Evolutionary conservation across 1,284 basidiomycete genomes (phyloP).

Genomic region (Ceratorhiza oryzae-sativae): DNA sequence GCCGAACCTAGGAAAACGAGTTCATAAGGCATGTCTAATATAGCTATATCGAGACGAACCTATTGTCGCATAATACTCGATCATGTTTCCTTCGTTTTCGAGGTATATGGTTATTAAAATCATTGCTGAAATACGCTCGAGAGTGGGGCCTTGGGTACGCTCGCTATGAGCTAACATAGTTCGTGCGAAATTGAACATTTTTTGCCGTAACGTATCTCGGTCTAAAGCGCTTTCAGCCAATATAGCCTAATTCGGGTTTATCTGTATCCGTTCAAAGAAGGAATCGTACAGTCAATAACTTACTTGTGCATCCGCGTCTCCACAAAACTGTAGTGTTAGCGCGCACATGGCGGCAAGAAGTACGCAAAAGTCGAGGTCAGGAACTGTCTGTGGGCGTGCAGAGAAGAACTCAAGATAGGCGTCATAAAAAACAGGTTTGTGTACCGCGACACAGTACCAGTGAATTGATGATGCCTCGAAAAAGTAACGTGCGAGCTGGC

Average conservation of each 20-base stretch:
- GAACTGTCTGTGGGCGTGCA: conserved; percentile 17
- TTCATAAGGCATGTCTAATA: not conserved
- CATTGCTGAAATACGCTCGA: conserved; percentile 35
- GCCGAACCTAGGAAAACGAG: conserved; percentile 17
- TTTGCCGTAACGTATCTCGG: conserved; percentile 15
- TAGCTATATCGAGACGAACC: not conserved
- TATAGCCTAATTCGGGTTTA: conserved; percentile 19
- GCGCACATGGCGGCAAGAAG: conserved; percentile 35
- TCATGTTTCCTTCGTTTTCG: conserved; percentile 37
- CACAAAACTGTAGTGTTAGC: conserved; percentile 31
- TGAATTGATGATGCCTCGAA: conserved; percentile 36
- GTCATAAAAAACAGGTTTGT: conserved; percentile 34
- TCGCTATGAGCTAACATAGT: conserved; percentile 29
- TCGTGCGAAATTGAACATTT: conserved; percentile 34
- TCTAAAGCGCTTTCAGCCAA: conserved; percentile 26
- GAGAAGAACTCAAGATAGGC: conserved; percentile 38
- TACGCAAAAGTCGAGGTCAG: conserved; percentile 33
- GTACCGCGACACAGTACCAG: conserved; percentile 35
- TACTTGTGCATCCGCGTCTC: conserved; percentile 31
- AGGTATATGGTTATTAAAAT: conserved; percentile 38
- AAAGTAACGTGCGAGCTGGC: conserved; percentile 37
- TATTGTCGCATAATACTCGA: conserved; percentile 29
- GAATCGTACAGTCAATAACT: not conserved
- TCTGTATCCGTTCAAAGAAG: not conserved
- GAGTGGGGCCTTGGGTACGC: conserved; percentile 30